A percentile compares a stretch with the other conserved stretches of the same genome.
phyloP scores from a whole-genome alignment of 2,329 filamentous ascomycete genomes.

The Xylariaceae sp. region DNA sequence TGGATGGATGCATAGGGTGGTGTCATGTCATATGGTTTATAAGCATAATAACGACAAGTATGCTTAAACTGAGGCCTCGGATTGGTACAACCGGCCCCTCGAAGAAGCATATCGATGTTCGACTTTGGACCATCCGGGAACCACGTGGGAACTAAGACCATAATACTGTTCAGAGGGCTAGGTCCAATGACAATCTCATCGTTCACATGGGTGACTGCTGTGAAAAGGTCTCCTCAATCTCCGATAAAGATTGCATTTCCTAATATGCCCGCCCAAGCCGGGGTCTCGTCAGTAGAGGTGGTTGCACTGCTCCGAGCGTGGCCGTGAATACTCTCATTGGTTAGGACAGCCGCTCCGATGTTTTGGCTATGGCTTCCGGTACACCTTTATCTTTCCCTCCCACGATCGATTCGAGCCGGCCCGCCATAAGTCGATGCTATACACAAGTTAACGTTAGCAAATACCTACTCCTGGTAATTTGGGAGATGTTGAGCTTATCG shows the following conservation, averaged over 20 bases:
- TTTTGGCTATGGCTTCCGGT: slow-evolving; percentile 13
- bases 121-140: not conserved
- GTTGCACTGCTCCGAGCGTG: not conserved
- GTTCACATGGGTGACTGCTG: not conserved
- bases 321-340: not conserved
- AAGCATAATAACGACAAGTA: not conserved
- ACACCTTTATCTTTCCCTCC: slow-evolving; percentile 50
- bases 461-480: not conserved
- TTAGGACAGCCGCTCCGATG: slow-evolving; percentile 6
- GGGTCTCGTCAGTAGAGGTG: not conserved
- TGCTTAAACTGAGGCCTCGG: not conserved
- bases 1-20: too few species aligned
- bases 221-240: not conserved
- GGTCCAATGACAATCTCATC: not conserved
- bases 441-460: not conserved
- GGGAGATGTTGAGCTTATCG: not conserved
- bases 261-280: not conserved
- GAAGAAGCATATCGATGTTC: not conserved
- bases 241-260: not conserved
- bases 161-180: not conserved
- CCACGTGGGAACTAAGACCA: not conserved
- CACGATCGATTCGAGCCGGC: slow-evolving; percentile 71
- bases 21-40: slow-evolving; percentile 1
- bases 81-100: slow-evolving; percentile 10
- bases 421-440: slow-evolving; percentile 76